Evolutionary conservation across 768 basidiomycete species (phyloP).

Genomic region (Pulveroboletus frians): DNA sequence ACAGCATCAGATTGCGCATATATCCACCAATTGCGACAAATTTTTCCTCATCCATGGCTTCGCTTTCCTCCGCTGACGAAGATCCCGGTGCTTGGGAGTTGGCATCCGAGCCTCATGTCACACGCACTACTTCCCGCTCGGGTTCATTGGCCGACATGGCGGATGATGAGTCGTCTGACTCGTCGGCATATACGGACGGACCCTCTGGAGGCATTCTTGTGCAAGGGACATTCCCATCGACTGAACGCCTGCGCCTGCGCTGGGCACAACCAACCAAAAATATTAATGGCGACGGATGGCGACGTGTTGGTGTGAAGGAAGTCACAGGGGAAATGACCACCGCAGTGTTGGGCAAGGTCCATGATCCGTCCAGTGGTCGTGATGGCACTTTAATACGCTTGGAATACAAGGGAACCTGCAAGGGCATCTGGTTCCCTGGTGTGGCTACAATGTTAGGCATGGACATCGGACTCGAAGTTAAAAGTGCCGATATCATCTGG

Average conservation of each 20-base stretch:
- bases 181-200: conserved; percentile 44
- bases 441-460: conserved; percentile 77
- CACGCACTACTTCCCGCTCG: conserved; percentile 49
- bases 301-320: conserved; percentile 65
- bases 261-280: conserved; percentile 67
- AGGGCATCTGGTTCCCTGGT: conserved; percentile 76
- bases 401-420: conserved; percentile 69
- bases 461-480: conserved; percentile 66
- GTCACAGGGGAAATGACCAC: conserved; percentile 66
- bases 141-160: conserved; percentile 68
- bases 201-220: conserved; percentile 60
- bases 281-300: conserved; percentile 46
- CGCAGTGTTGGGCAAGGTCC: conserved; percentile 47
- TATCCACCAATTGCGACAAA: conserved; percentile 54
- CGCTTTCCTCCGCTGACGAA: conserved; percentile 71
- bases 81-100: conserved; percentile 69
- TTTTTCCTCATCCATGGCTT: conserved; percentile 58
- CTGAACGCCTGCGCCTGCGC: conserved; percentile 69
- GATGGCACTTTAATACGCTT: conserved; percentile 61
- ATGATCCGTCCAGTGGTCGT: conserved; percentile 31
- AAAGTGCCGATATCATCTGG: conserved; percentile 68
- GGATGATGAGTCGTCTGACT: conserved; percentile 79
- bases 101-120: conserved; percentile 70
- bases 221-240: conserved; percentile 74
- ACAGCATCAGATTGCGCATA: conserved; percentile 68